Base-by-base conservation (phyloP, 352 stramenopile species). In the Halophytophthora polymorphica region DNA sequence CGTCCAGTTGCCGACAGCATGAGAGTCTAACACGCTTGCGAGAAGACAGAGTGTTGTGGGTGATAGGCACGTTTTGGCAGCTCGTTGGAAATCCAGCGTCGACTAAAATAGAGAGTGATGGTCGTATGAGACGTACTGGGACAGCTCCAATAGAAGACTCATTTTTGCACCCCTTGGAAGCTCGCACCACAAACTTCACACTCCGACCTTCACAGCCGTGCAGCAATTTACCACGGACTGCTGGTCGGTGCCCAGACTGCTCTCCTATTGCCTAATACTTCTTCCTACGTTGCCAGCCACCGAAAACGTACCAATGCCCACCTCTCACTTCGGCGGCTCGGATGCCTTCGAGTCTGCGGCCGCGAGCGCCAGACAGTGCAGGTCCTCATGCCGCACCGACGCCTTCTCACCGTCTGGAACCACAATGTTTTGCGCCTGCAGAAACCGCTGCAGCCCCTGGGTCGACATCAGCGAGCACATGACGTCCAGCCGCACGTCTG, bases 381-480 rank as follows among this genome's bases (percentile, higher is more conserved):
- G 64, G 6, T 91, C 74, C 47, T 88, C 74, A 47, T 89, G 83
- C 2, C 45, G 66, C 35, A 47, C 58, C 19, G 40, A 54, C 12
- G 35, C 55, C 42, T 59, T 53, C 25, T 61, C 58, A 36, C 67
- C 51, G 3, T 50, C 40, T 1, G 73, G 44, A 19, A 86, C 66
- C 10, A 69, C 14, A 18, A 90, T 79, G 45, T 82, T 64, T 34
- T 90, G 73, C 23, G 64, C 59, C 39, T 86, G 56, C 19, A 93
- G 64, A 47, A 82, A 87, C 29, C 73, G 68, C n/a, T 79, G 69
- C 35, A 93, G 53, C 13, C 76, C 83, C 6, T 77, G 63, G 1
- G 79, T 85, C n/a, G 83, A 93, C 54, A 93, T 58, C 18, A 93
- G 55, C 43, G 83, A 93, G 62, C 83, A 93, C 42, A 93, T 54